Evolutionary conservation across 768 basidiomycete species (phyloP).

Genomic region (Rubroboletus pulcherrimus): DNA sequence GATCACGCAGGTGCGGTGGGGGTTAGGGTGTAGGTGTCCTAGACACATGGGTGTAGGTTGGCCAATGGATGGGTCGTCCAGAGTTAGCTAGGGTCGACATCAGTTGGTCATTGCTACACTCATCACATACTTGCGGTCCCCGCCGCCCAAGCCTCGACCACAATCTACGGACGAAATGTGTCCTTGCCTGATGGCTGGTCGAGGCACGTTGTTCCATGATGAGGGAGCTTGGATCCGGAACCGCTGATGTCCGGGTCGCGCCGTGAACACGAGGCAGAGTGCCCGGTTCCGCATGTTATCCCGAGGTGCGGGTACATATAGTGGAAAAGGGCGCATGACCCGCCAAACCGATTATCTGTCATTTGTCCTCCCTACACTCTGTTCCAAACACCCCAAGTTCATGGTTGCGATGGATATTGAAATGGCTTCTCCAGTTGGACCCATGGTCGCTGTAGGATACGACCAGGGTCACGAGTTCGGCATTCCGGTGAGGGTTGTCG

Average conservation of each 20-base stretch:
- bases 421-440: constrained; percentile 31
- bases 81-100: background rate
- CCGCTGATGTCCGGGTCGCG: constrained; percentile 8
- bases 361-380: background rate
- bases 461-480: constrained; percentile 16
- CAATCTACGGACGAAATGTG: background rate
- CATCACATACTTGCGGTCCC: background rate
- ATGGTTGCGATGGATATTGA: constrained; percentile 31
- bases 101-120: background rate
- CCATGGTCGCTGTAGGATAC: constrained; percentile 24
- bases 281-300: constrained; percentile 25
- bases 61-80: background rate
- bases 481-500: constrained; percentile 20
- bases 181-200: constrained; percentile 1
- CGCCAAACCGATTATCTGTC: constrained; percentile 16
- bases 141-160: background rate
- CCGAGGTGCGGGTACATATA: constrained; percentile 25
- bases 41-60: background rate
- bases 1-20: background rate
- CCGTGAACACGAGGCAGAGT: constrained; percentile 29
- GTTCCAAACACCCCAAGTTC: background rate
- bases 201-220: constrained; percentile 9
- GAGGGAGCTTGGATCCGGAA: background rate
- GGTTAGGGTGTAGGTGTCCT: background rate
- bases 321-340: constrained; percentile 9